Evolutionary conservation across 2,329 filamentous ascomycete species (phyloP).

Genomic region (Cladosporium sp.): DNA sequence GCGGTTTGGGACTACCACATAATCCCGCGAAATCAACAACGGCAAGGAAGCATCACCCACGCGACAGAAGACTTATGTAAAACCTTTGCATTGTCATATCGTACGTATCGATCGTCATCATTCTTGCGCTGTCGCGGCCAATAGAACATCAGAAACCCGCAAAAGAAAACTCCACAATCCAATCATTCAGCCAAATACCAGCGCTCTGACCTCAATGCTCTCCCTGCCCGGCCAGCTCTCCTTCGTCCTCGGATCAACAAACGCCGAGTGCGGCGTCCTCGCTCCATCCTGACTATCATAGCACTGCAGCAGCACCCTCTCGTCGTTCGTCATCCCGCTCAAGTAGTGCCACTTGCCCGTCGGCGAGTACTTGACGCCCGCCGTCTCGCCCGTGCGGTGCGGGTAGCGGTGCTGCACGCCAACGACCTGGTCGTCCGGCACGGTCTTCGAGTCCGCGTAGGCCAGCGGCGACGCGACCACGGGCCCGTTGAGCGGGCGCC

Average conservation of each 20-base stretch:
- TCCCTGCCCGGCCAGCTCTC: conserved; percentile 60
- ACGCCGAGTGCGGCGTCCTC: conserved; percentile 65
- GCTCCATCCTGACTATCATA: conserved; percentile 38
- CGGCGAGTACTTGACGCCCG: conserved; percentile 56
- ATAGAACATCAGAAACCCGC: too few species aligned
- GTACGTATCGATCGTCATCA: too few species aligned
- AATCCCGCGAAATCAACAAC: too few species aligned
- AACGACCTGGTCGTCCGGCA: conserved; percentile 58
- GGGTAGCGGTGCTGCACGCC: conserved; percentile 69
- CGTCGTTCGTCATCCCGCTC: conserved; percentile 64
- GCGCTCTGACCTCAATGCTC: conserved; percentile 81
- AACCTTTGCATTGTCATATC: too few species aligned
- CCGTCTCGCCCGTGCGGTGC: conserved; percentile 65
- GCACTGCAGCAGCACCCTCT: conserved; percentile 48
- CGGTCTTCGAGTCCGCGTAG: conserved; percentile 50
- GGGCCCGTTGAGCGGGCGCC: conserved; percentile 59
- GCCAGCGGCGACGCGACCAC: conserved; percentile 53
- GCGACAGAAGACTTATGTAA: too few species aligned
- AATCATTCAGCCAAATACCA: conserved; percentile 58
- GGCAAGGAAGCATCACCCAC: too few species aligned
- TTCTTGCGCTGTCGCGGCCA: too few species aligned
- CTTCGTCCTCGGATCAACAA: conserved; percentile 66
- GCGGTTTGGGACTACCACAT: too few species aligned
- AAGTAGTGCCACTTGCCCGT: conserved; percentile 72
- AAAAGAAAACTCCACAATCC: too few species aligned